phyloP scores from a whole-genome alignment of 2,329 filamentous ascomycete genomes.

The Neonectria sp. region DNA sequence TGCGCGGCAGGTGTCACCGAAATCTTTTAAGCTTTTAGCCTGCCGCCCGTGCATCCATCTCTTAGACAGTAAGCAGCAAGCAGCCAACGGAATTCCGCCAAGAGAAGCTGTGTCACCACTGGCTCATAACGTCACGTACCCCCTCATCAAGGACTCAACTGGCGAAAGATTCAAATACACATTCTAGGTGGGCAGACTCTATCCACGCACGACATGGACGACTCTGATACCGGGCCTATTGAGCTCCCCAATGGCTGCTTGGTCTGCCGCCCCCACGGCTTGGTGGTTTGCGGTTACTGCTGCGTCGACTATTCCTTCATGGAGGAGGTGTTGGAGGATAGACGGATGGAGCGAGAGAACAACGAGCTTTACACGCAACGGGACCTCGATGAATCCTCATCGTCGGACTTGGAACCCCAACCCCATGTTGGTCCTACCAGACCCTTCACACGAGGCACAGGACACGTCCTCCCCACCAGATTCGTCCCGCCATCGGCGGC shows the following conservation, averaged over 20 bases:
- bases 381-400: not conserved
- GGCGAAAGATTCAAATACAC: not conserved
- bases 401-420: not conserved
- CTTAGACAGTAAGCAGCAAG: not conserved
- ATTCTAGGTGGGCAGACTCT: not conserved
- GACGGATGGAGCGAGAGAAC: constrained; percentile 27
- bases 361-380: constrained; percentile 12
- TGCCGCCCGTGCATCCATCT: not conserved
- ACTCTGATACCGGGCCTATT: constrained; percentile 53
- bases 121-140: not conserved
- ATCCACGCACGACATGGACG: constrained; percentile 21
- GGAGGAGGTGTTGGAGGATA: constrained; percentile 43
- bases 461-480: constrained; percentile 31
- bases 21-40: not conserved
- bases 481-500: constrained; percentile 28
- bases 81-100: not conserved
- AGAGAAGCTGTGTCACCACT: not conserved
- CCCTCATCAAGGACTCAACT: not conserved
- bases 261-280: constrained; percentile 53
- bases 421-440: not conserved
- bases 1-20: not conserved
- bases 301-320: constrained; percentile 55
- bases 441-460: constrained; percentile 19
- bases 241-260: constrained; percentile 54
- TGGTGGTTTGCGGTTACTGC: constrained; percentile 52